Evolutionary conservation across 2,329 filamentous ascomycete species (phyloP).

Genomic region (Neophaeococcomyces mojaviensis): DNA sequence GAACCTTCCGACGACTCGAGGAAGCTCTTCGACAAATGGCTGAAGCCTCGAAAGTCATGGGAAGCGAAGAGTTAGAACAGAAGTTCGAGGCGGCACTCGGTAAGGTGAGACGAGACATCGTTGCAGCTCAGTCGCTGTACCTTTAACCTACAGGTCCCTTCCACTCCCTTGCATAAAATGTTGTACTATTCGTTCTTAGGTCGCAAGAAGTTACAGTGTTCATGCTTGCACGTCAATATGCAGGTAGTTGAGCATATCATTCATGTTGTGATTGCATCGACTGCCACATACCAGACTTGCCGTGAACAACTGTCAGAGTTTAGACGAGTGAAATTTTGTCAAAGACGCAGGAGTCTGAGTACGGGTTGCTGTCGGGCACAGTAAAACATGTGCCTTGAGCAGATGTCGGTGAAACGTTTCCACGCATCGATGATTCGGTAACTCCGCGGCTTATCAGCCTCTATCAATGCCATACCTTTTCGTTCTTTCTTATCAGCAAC

Average conservation of each 20-base stretch:
- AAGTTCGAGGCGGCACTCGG: constrained; percentile 83
- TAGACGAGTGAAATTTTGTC: too few relatives aligned
- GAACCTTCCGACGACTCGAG: constrained; percentile 89
- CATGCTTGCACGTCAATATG: not conserved
- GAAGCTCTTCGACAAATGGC: constrained; percentile 92
- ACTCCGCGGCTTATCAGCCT: too few relatives aligned
- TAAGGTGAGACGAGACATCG: constrained; percentile 87
- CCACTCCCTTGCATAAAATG: not conserved
- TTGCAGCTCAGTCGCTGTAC: constrained; percentile 89
- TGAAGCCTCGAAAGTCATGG: constrained; percentile 95
- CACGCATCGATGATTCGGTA: too few relatives aligned
- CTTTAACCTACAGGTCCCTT: constrained; percentile 45
- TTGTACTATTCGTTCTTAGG: not conserved
- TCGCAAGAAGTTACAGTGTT: not conserved
- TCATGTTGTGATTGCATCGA: constrained; percentile 1
- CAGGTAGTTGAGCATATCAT: constrained; percentile 2
- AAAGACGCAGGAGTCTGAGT: too few relatives aligned
- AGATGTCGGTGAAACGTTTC: too few relatives aligned
- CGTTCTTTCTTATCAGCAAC: too few relatives aligned
- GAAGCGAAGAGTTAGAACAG: constrained; percentile 81
- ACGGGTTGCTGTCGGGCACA: too few relatives aligned
- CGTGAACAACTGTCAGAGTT: too few relatives aligned
- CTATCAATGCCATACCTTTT: too few relatives aligned
- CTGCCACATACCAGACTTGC: not conserved
- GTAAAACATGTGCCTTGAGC: too few relatives aligned